Evolutionary conservation across 2,329 filamentous ascomycete genomes (phyloP).

Genomic region (Neopestalotiopsis clavispora): DNA sequence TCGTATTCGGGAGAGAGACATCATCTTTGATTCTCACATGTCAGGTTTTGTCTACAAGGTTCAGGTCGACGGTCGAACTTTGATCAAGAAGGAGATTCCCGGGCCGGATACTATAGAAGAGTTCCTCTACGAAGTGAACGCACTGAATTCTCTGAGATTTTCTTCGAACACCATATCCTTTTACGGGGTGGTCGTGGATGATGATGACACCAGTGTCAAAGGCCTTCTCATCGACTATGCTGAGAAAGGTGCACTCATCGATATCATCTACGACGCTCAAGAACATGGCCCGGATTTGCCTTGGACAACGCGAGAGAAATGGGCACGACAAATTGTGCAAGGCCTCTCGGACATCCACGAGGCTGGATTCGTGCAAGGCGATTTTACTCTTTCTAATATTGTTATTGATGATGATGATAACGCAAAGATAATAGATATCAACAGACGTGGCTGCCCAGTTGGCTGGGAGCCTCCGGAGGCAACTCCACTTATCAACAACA

Average conservation of each 20-base stretch:
- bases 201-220: conserved; percentile 74
- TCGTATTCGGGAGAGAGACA: conserved; percentile 71
- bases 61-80: conserved; percentile 65
- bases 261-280: conserved; percentile 83
- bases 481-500: conserved; percentile 80
- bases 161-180: conserved; percentile 83
- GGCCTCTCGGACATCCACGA: conserved; percentile 94
- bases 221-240: conserved; percentile 90
- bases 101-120: conserved; percentile 95
- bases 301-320: conserved; percentile 79
- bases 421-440: conserved; percentile 98
- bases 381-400: conserved; percentile 97
- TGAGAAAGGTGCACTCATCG: conserved; percentile 84
- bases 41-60: conserved; percentile 99
- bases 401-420: conserved; percentile 85
- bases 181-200: conserved; percentile 86
- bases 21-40: conserved; percentile 89
- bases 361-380: conserved; percentile 93
- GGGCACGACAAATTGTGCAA: conserved; percentile 89
- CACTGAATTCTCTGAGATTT: conserved; percentile 76
- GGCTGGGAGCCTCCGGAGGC: conserved; percentile 98
- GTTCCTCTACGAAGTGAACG: conserved; percentile 97
- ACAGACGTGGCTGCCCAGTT: conserved; percentile 92
- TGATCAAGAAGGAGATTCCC: conserved; percentile 98
- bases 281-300: conserved; percentile 58